Percentiles rank a stretch among this genome's conserved stretches.
Evolutionary conservation across 345 rosid genomes (phyloP).

Genomic region (Aurinia saxatilis): DNA sequence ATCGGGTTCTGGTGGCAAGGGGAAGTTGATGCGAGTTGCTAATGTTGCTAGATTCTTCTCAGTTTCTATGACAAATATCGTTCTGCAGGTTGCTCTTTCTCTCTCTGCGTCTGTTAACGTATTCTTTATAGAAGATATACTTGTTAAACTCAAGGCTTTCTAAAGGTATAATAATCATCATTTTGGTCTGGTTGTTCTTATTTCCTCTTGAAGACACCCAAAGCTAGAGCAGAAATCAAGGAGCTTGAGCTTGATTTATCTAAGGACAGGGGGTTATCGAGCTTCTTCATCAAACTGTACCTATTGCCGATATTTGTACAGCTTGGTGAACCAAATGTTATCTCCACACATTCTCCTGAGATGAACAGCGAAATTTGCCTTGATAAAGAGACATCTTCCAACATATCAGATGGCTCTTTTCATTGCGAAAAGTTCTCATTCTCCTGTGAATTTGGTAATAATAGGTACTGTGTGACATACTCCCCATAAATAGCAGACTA

Average conservation of each 20-base stretch:
- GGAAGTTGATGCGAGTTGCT: constrained; percentile 84
- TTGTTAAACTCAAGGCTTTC: background rate
- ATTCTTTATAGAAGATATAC: background rate
- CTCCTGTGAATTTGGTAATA: constrained; percentile 78
- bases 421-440: constrained; percentile 70
- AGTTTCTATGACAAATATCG: constrained; percentile 71
- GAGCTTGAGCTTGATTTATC: constrained; percentile 67
- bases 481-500: background rate
- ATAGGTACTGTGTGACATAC: constrained; percentile 43
- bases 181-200: background rate
- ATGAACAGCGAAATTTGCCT: constrained; percentile 30
- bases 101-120: background rate
- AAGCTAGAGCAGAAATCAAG: constrained; percentile 61
- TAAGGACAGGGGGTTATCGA: constrained; percentile 63
- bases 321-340: constrained; percentile 49
- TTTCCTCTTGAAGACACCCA: constrained; percentile 47
- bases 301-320: constrained; percentile 59
- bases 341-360: constrained; percentile 42
- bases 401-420: constrained; percentile 36
- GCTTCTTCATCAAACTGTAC: constrained; percentile 48
- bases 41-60: constrained; percentile 80
- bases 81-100: constrained; percentile 42
- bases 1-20: constrained; percentile 49
- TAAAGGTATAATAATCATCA: too few species aligned
- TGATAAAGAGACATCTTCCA: constrained; percentile 33